Base-by-base conservation (phyloP, 1,139 yeast genomes). In the Yamadazyma dendronema region DNA sequence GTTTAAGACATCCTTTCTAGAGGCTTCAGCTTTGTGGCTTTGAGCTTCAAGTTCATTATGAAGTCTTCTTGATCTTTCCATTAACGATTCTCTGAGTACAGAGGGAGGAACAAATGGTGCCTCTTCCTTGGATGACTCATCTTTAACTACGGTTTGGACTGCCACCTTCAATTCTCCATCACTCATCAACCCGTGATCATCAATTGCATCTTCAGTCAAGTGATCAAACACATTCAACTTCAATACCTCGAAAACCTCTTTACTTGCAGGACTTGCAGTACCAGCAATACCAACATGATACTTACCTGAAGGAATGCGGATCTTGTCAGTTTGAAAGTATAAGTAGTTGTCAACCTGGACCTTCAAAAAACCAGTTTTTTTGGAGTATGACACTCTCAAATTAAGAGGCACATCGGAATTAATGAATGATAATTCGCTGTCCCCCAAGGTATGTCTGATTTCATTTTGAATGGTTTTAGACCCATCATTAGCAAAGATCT, bases 391-490 rank as follows among this genome's bases (percentile, higher is more conserved):
- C 11, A 84, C 49, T 57, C 89, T 74, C n/a, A 83, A 39, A 1
- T 85, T 81, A 28, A 76, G 66, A 7, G 94, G 92, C 6, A 83
- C 84, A 44, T 77, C 76, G 0, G 87, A 78, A 48, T 78, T 81
- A 53, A 83, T 81, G 50, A 74, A 84, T 12, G 72, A 65, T 49
- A 80, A 61, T 15, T 65, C 59, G 61, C 87, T 81, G n/a, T 73
- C 67, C 0, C 83, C 84, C 46, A 81, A 61, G 0, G 79, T 54
- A 17, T 60, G 61, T 11, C 55, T 62, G 11, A 56, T 38, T 6
- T 43, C 38, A 11, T 57, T 44, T n/a, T 49, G 45, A 7, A 64
- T 43, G 7, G 58, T 56, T 13, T 59, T 57, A 0, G 75, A 50
- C 0, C 81, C 82, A 56, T 83, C 90, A 49, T 74, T 79, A 41